Evolutionary conservation across 352 stramenopile species (phyloP).

Genomic region (Phytopythium chamaehyphon): DNA sequence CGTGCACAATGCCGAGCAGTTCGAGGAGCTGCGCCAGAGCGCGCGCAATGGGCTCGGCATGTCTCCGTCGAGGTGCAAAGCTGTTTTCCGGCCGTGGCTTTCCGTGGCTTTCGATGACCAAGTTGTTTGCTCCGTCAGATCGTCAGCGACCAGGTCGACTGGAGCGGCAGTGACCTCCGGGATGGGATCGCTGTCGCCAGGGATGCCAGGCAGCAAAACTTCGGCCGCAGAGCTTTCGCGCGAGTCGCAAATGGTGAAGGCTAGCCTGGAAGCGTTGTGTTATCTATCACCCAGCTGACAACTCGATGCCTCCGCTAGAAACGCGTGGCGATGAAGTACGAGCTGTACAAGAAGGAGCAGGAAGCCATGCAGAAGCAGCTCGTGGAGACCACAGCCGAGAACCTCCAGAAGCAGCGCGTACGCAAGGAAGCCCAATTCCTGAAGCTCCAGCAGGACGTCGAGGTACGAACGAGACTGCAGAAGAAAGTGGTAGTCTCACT

Average conservation of each 20-base stretch:
- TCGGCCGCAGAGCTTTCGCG: constrained; percentile 45
- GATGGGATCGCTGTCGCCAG: constrained; percentile 17
- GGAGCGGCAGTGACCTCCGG: constrained; percentile 9
- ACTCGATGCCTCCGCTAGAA: constrained; percentile 24
- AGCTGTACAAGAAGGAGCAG: constrained; percentile 68
- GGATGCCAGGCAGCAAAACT: constrained; percentile 19
- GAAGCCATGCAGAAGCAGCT: constrained; percentile 59
- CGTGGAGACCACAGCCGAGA: constrained; percentile 56
- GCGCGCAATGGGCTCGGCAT: constrained; percentile 23
- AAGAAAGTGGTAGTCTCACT: not conserved
- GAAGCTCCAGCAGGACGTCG: constrained; percentile 67
- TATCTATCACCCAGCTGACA: not conserved
- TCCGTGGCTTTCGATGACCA: too few species aligned
- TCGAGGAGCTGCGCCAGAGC: constrained; percentile 63
- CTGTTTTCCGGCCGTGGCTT: too few species aligned
- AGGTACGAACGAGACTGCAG: constrained; percentile 17
- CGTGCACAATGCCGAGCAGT: constrained; percentile 71
- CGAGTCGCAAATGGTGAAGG: constrained; percentile 44
- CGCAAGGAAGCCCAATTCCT: constrained; percentile 67
- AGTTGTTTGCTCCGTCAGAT: too few species aligned
- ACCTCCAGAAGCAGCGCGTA: constrained; percentile 53
- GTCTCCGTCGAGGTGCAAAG: constrained; percentile 5
- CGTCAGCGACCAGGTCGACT: not conserved
- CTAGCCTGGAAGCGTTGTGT: not conserved
- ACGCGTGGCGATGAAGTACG: constrained; percentile 70